Base-by-base conservation (phyloP, 306 rosid species). In the Senna tora region DNA sequence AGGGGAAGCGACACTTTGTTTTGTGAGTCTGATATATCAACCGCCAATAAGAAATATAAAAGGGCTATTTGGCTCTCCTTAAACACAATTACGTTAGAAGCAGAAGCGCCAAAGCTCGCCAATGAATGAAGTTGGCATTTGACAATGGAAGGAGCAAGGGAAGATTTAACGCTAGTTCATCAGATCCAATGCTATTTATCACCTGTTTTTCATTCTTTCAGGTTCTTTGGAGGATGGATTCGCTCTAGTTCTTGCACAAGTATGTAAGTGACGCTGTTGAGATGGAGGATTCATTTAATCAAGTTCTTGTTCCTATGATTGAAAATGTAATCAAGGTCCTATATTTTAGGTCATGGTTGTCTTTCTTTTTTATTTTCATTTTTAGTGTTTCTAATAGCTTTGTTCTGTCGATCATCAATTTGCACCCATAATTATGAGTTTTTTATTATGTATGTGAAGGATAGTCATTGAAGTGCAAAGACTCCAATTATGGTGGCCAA, bases 211-310 rank as follows among this genome's bases (percentile, higher is more conserved):
- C 32, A 12, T 8, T 45, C 30, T 66, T 13, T 14, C 79, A 80
- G 83, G 77, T 13, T 88, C 92, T 21, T 59, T 90, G 78, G 84
- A 86, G 12, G 88, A n/a, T n/a, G n/a, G n/a, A 89, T 66, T 86
- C 97, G 2, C 96, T 93, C 42, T 77, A 83, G 82, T 87, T 93
- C 82, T 70, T 93, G 64, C 94, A 83, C 88, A 81, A 81, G 73
- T 89, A 81, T 75, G 84, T 86, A 10, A 73, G 71, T 70, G 94
- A 90, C 49, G 87, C 89, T 25, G 91, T 73, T 33, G 79, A 72
- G 21, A 73, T 75, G 38, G 52, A 77, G 13, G 79, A 66, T 52
- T 68, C 85, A 1, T 76, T 79, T 30, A 84, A 83, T 65, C 90
- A 81, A 59, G 34, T 90, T 42, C 88, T 93, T 54, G 51, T 89